Conservation (phyloP, 306 rosid species). For the Herpetospermum pedunculosum region DNA sequence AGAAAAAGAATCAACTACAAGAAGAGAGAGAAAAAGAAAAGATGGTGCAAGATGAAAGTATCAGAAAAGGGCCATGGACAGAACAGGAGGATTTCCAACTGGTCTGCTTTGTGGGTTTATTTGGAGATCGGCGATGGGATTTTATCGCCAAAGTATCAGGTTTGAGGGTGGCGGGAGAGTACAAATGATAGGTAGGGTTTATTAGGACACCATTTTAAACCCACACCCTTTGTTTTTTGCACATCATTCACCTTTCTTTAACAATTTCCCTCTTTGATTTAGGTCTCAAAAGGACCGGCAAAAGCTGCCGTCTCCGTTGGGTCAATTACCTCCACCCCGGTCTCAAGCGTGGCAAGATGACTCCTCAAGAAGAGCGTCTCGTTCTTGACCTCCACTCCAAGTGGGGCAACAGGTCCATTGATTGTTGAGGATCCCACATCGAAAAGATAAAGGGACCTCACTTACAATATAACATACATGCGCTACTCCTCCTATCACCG, state of each 20-base stretch:
- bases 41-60: conserved; percentile 16
- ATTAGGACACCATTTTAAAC: conserved; percentile 20
- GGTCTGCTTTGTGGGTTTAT: conserved; percentile 62
- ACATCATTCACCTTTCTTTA: too few species aligned
- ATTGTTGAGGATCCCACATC: too few species aligned
- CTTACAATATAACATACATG: too few species aligned
- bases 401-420: conserved; percentile 97
- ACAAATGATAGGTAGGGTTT: conserved; percentile 47
- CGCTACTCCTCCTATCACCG: too few species aligned
- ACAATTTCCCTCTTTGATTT: too few species aligned
- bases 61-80: conserved; percentile 92
- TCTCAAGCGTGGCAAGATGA: conserved; percentile 82
- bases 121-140: conserved; percentile 98
- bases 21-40: background rate
- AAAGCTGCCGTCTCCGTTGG: conserved; percentile 94
- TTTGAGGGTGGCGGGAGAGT: conserved; percentile 99
- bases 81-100: conserved; percentile 82
- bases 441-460: too few species aligned
- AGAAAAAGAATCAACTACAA: background rate
- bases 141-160: conserved; percentile 94
- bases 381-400: conserved; percentile 83
- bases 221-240: too few species aligned
- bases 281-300: conserved; percentile 97
- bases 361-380: conserved; percentile 78
- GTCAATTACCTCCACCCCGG: conserved; percentile 96